Evolutionary conservation across 768 basidiomycete species (phyloP).

Genomic region (Agrocybe pediades): DNA sequence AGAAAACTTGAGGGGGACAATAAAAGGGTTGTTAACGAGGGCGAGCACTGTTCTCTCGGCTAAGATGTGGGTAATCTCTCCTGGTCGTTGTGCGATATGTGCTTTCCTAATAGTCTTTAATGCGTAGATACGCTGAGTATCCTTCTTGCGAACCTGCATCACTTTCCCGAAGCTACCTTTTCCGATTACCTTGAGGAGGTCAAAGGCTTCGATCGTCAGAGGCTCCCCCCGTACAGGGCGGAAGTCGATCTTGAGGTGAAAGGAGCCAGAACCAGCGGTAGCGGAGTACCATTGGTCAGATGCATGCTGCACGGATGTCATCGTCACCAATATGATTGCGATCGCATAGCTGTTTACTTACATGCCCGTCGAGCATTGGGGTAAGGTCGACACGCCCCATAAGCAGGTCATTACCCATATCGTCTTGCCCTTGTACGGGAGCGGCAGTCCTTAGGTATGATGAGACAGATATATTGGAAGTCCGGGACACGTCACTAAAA

Average conservation of each 20-base stretch:
- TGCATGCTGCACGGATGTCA: constrained; percentile 51
- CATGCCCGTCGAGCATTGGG: constrained; percentile 79
- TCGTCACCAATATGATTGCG: constrained; percentile 13
- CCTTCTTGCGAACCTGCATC: constrained; percentile 99
- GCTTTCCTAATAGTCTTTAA: constrained; percentile 98
- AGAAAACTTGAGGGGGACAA: constrained; percentile 98
- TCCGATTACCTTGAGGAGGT: constrained; percentile 96
- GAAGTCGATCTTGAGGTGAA: constrained; percentile 96
- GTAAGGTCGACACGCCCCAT: constrained; percentile 92
- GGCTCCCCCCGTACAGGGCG: constrained; percentile 82
- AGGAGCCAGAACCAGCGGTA: constrained; percentile 82
- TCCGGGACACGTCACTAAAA: constrained; percentile 89
- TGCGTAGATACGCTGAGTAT: constrained; percentile 96
- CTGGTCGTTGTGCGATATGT: constrained; percentile 92
- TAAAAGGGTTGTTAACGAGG: constrained; percentile 97
- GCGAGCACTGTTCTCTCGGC: constrained; percentile 97
- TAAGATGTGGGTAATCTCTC: constrained; percentile 97
- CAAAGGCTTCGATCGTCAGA: constrained; percentile 95
- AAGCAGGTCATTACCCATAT: constrained; percentile 97
- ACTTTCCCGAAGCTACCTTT: constrained; percentile 99
- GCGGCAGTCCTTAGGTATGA: constrained; percentile 87
- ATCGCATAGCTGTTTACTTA: constrained; percentile 30
- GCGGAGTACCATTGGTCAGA: constrained; percentile 92
- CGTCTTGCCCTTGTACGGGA: constrained; percentile 72
- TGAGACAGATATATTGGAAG: constrained; percentile 89